Base-by-base conservation (phyloP, 2,329 filamentous ascomycete genomes). In the Calonectria pseudoreteaudii region DNA sequence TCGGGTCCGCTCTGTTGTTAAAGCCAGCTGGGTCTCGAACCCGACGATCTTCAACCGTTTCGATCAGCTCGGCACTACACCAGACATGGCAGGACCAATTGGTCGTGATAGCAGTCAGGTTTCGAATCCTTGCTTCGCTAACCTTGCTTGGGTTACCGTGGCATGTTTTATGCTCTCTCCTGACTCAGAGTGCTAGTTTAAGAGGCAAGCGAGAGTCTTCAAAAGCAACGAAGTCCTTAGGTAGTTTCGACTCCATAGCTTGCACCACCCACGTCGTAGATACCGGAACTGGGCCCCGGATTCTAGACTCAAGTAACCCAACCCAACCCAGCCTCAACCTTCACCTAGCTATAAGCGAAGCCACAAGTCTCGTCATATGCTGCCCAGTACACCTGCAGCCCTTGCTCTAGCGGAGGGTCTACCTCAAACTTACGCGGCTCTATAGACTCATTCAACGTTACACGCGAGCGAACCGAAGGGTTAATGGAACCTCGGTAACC, bases 81-180 rank as follows among this genome's bases (percentile, higher is more conserved):
- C 66, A 50, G 66, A 58, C 49, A 44, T 30, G 14, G 58, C 60
- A 64, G 60, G 60, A 64, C 38, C 23, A 47, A 64, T 20, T 60
- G 18, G 31, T 64, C 10, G 34, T 38, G 30, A 68, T 66, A 38
- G 38, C 49, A 44, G 56, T 47, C 36, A 18, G 44, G 66, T 30
- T 44, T 31, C 31, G 60, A 23, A 23, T 66, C 38, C 58, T 66
- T 30, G 28, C 23, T 44, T 31, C 23, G 38, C 56, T 58, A 56
- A 38, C 56, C 38, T 23, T 16, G 31, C 47, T 66, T 50, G 58
- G 66, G 5, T 72, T 66, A 34, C 70, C 65, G 70, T 69, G 66
- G 66, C 65, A 65, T 68, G 23, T 56, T 30, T 34, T 44, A 53
- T 34, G 23, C 36, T 34, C 49, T 64, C 30, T 50, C 31, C 66